Evolutionary conservation across 2,329 filamentous ascomycete genomes (phyloP), one percentile per base, ranked within the genome.

Genomic region (Talaromyces funiculosus): DNA sequence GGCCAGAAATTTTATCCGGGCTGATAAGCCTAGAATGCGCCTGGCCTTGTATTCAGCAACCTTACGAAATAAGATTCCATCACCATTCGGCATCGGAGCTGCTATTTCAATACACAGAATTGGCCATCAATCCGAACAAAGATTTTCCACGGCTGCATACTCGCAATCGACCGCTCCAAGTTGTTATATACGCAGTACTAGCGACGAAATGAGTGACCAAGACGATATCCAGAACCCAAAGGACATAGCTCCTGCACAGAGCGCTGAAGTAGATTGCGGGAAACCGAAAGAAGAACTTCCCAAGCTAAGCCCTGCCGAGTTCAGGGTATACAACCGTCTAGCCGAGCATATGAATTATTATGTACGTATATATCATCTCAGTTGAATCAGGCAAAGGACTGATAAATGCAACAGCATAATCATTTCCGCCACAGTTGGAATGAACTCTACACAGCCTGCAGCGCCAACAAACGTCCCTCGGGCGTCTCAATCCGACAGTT

Each of bases 371-470:
- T 12, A 31, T 9, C 14, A n/a, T 47, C 20, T 63, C 68, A 22
- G n/a, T 33, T 9, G 12, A 12, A 3, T 33, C 7, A 29, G 24
- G 10, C 3, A 33, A n/a, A n/a, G 8, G 8, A 35, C 29, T 35
- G 22, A 53, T 3, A 67, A n/a, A n/a, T n/a, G 63, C 31, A 24
- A 26, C 65, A 90, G 86, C 90, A 94, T 77, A 85, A 86, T 67
- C 83, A 89, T 76, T 94, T 94, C 79, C 88, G 89, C 24, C 76
- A 81, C 45, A 83, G 83, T 3, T 96, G 90, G 90, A 89, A 83
- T 57, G 73, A 84, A 24, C 80, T 96, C 58, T 87, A 89, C 77
- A 78, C 77, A 3, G 86, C 90, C 24, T 89, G 86, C 69, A 78
- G 78, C 31, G 77, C 75, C 49, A 75, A 81, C 62, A 83, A 82